Evolutionary conservation across 2,329 filamentous ascomycete species (phyloP), one percentile per base, ranked within the genome.

Genomic region (Colletotrichum sp.): DNA sequence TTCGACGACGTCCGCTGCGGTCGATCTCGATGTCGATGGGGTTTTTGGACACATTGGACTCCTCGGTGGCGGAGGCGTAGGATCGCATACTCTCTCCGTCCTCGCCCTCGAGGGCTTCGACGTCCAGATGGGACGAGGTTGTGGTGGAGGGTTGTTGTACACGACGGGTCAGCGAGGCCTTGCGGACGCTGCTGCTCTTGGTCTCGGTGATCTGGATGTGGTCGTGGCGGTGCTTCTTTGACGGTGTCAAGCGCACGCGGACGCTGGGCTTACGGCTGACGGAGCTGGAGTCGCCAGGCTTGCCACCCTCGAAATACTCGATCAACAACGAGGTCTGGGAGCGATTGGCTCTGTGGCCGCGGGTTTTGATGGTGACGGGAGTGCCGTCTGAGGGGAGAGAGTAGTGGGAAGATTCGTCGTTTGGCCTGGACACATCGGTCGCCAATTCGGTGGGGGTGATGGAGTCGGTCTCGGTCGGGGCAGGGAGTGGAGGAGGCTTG

Each of bases 321-420:
- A 98, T 98, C 80, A 98, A 89, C 78, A 98, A 89, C 72, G 95
- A 97, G 48, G 96, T 98, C 86, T 98, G 96, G 61, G 95, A 98
- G 80, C 91, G 86, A 81, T 87, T 90, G 77, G 87, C 81, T 78
- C 86, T 87, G 82, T 91, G 89, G 80, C 91, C 89, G 75, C 90
- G 91, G 59, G 96, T 98, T 82, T 94, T 93, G 83, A 99, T 97
- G 76, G 95, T 98, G 81, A 99, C 93, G 56, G 96, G 96, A 69
- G 94, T 96, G 82, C 95, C 95, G 91, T 97, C 95, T 81, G 96
- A 94, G 73, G 94, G 95, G 67, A 97, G 90, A 48, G 94, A 95
- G 85, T 94, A 96, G 69, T 93, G 92, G 5, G 94, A 95, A 80
- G 91, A 94, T 84, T 91, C 90, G 84, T 93, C 91, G 79, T 91